phyloP scores from a whole-genome alignment of 768 basidiomycete genomes.

The Sarcomyxa edulis region DNA sequence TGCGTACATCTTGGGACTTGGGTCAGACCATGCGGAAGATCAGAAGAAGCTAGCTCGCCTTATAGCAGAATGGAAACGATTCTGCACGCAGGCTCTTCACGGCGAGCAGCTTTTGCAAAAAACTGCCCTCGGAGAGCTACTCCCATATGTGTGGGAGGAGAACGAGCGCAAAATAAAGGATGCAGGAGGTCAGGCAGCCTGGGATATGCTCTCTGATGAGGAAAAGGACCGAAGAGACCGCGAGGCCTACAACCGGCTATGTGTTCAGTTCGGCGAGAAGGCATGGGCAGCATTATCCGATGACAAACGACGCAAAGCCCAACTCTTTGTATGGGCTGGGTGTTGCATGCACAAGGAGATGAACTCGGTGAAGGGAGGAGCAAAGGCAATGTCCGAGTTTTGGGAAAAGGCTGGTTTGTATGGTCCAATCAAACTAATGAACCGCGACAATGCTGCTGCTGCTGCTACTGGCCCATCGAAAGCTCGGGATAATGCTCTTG shows the following conservation, averaged over 20 bases:
- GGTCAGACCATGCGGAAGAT: constrained; percentile 17
- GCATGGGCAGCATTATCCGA: constrained; percentile 14
- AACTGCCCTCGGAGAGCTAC: constrained; percentile 11
- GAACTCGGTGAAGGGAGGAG: constrained; percentile 26
- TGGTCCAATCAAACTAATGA: constrained; percentile 20
- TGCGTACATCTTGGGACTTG: constrained; percentile 14
- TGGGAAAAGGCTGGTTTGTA: constrained; percentile 15
- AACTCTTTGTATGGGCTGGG: constrained; percentile 28
- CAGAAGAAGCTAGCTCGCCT: constrained; percentile 14
- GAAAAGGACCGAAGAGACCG: constrained; percentile 15
- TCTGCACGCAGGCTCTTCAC: constrained; percentile 8
- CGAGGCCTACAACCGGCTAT: constrained; percentile 11
- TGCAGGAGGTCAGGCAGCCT: constrained; percentile 19
- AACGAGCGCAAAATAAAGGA: constrained; percentile 16
- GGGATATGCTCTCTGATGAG: constrained; percentile 14
- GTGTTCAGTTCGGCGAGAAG: constrained; percentile 17
- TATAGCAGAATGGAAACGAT: constrained; percentile 12
- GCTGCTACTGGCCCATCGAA: constrained; percentile 4
- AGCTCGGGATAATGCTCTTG: constrained; percentile 10
- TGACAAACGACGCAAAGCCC: constrained; percentile 4
- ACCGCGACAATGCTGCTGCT: constrained; percentile 21
- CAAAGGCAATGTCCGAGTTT: constrained; percentile 18
- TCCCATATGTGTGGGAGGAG: constrained; percentile 12
- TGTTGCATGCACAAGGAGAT: constrained; percentile 36
- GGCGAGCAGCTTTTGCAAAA: constrained; percentile 11